These are phyloP conservation scores for Boeremia lycopersici DNA, from an alignment of 2,329 filamentous ascomycete genomes.

Conservation along the genomic window DNA sequence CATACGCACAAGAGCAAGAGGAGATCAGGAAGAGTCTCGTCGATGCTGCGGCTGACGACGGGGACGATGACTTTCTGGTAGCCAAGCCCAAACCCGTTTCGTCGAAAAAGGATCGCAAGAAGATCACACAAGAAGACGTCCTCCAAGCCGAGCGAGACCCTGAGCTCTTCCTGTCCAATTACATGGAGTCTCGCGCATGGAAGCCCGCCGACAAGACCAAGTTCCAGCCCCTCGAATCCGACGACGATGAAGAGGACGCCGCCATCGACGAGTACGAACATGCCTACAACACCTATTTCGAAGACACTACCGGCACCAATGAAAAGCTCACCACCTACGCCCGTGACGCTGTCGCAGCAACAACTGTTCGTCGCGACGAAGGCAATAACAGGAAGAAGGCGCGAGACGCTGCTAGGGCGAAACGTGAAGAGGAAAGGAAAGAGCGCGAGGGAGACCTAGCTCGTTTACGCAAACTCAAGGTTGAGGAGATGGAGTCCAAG, in stretches of 20 bases:
- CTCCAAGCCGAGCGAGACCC: slow-evolving; percentile 84
- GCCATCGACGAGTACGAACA: slow-evolving; percentile 86
- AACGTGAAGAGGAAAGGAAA: slow-evolving; percentile 78
- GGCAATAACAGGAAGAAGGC: slow-evolving; percentile 75
- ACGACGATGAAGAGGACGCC: slow-evolving; percentile 78
- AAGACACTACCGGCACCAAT: slow-evolving; percentile 86
- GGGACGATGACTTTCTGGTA: slow-evolving; percentile 77
- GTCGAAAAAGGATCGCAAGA: slow-evolving; percentile 37
- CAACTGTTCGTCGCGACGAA: slow-evolving; percentile 86
- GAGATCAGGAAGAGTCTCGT: slow-evolving; percentile 78
- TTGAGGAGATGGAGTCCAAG: slow-evolving; percentile 88
- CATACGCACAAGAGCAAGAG: slow-evolving; percentile 88
- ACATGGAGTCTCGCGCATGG: slow-evolving; percentile 92
- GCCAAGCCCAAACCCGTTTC: slow-evolving; percentile 63
- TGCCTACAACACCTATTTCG: slow-evolving; percentile 95
- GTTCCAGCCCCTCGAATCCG: slow-evolving; percentile 87
- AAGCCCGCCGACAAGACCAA: slow-evolving; percentile 68
- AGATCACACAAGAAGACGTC: slow-evolving; percentile 62
- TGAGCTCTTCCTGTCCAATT: slow-evolving; percentile 92
- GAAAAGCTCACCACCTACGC: slow-evolving; percentile 88
- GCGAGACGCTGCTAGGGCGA: slow-evolving; percentile 77
- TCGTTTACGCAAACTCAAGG: slow-evolving; percentile 81
- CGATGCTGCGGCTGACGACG: slow-evolving; percentile 62
- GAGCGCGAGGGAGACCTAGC: slow-evolving; percentile 81
- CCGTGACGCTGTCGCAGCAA: slow-evolving; percentile 79